phyloP scores from a whole-genome alignment of 1,284 basidiomycete species.

The Earliella scabrosa region DNA sequence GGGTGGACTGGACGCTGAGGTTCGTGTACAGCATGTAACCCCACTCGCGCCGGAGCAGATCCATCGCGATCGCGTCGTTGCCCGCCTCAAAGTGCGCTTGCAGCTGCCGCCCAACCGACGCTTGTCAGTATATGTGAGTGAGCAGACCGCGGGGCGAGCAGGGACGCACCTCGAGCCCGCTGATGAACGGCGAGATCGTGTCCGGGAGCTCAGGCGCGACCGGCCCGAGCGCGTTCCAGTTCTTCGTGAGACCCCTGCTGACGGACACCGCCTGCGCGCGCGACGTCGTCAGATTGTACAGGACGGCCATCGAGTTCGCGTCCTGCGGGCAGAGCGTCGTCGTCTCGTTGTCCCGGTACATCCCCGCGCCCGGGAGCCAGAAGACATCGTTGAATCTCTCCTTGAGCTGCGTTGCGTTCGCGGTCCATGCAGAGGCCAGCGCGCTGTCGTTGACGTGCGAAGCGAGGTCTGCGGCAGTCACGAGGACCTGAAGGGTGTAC shows the following conservation, averaged over 20 bases:
- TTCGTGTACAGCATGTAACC: constrained; percentile 60
- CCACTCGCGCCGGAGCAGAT: constrained; percentile 52
- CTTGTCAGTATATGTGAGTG: neutral
- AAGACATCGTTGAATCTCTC: constrained; percentile 45
- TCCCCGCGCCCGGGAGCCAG: constrained; percentile 46
- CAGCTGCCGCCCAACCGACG: constrained; percentile 35
- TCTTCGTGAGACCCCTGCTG: constrained; percentile 47
- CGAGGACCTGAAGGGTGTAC: constrained; percentile 42
- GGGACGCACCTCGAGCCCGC: constrained; percentile 48
- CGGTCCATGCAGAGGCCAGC: constrained; percentile 39
- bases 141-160: neutral
- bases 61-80: constrained; percentile 50
- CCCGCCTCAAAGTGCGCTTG: constrained; percentile 56
- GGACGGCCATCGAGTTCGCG: constrained; percentile 52
- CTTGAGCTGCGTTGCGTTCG: constrained; percentile 50
- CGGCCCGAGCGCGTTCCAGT: constrained; percentile 54
- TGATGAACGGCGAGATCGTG: constrained; percentile 55
- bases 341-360: constrained; percentile 51
- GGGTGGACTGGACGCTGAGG: constrained; percentile 52
- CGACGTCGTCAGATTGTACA: constrained; percentile 52
- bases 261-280: constrained; percentile 44
- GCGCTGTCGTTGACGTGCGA: constrained; percentile 40
- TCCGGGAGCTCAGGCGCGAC: constrained; percentile 54
- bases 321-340: constrained; percentile 53
- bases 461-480: constrained; percentile 53